A percentile compares a stretch with the other conserved stretches of the same genome.
phyloP scores from a whole-genome alignment of 495 filamentous ascomycete genomes.

The Penicillium pancosmium region DNA sequence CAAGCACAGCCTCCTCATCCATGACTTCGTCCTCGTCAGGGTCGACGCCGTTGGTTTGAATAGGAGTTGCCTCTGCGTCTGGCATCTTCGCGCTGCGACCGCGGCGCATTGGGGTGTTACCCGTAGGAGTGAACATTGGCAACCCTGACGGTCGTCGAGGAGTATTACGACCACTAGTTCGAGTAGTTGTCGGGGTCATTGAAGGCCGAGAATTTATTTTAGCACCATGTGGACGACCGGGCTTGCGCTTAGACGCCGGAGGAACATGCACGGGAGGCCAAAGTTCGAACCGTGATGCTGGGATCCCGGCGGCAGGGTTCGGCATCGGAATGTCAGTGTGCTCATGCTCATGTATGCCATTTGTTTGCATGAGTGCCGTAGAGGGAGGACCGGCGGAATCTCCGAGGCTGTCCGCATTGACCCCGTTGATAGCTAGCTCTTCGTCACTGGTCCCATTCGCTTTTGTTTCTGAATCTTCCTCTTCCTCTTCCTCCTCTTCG shows the following conservation, averaged over 20 bases:
- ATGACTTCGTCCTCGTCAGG: slow-evolving; percentile 13
- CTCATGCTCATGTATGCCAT: slow-evolving; percentile 33
- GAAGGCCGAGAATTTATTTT: slow-evolving; percentile 17
- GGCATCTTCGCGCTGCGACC: slow-evolving; percentile 41
- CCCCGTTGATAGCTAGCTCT: slow-evolving; percentile 22
- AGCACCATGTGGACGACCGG: slow-evolving; percentile 49
- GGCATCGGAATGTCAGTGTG: slow-evolving; percentile 11
- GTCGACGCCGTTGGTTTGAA: slow-evolving; percentile 23
- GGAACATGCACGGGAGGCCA: slow-evolving; percentile 75
- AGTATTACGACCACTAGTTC: slow-evolving; percentile 42
- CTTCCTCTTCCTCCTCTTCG: slow-evolving; percentile 63
- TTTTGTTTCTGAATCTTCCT: slow-evolving; percentile 51
- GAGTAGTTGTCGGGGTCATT: slow-evolving; percentile 35
- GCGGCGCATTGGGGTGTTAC: slow-evolving; percentile 33
- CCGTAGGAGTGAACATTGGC: slow-evolving; percentile 30
- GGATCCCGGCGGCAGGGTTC: slow-evolving; percentile 57
- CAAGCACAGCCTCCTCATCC: slow-evolving; percentile 32
- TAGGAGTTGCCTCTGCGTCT: slow-evolving; percentile 32
- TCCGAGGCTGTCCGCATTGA: slow-evolving; percentile 21
- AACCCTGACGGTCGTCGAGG: slow-evolving; percentile 39
- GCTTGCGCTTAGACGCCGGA: slow-evolving; percentile 40
- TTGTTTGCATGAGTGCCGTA: slow-evolving; percentile 35
- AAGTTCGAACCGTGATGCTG: slow-evolving; percentile 79
- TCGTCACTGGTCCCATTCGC: slow-evolving; percentile 35
- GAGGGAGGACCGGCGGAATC: slow-evolving; percentile 46